Evolutionary conservation across 2,329 filamentous ascomycete genomes (phyloP).

Genomic region (Talaromyces sp.): DNA sequence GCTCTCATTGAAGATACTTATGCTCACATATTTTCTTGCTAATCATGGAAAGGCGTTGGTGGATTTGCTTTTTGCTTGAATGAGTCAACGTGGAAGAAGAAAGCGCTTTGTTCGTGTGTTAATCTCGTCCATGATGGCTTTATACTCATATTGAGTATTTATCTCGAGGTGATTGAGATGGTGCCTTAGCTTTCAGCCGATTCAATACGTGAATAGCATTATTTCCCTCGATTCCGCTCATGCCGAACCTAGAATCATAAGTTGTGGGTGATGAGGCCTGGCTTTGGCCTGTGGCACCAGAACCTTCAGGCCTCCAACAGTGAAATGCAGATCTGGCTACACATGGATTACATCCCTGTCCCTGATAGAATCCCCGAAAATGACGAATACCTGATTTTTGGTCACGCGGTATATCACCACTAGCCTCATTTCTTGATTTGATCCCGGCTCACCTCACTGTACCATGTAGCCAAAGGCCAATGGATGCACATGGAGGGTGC

Average conservation of each 20-base stretch:
- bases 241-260: not conserved
- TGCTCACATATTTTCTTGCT: not conserved
- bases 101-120: not conserved
- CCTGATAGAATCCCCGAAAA: not conserved
- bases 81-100: not conserved
- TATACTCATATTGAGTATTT: too few species aligned
- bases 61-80: slow-evolving; percentile 22
- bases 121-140: not conserved
- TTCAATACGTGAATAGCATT: not conserved
- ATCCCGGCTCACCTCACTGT: too few species aligned
- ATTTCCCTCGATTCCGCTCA: not conserved
- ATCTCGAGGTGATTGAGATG: too few species aligned
- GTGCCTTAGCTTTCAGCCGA: not conserved
- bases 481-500: too few species aligned
- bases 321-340: not conserved
- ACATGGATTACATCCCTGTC: not conserved
- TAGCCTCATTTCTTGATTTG: too few species aligned
- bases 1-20: not conserved
- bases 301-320: not conserved
- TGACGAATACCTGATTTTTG: too few species aligned
- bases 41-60: slow-evolving; percentile 39
- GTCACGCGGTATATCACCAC: too few species aligned
- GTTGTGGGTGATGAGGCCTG: not conserved
- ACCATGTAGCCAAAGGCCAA: too few species aligned
- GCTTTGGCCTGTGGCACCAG: too few species aligned